Evolutionary conservation across 2,329 filamentous ascomycete species (phyloP).

Genomic region (Diplodia sapinea): DNA sequence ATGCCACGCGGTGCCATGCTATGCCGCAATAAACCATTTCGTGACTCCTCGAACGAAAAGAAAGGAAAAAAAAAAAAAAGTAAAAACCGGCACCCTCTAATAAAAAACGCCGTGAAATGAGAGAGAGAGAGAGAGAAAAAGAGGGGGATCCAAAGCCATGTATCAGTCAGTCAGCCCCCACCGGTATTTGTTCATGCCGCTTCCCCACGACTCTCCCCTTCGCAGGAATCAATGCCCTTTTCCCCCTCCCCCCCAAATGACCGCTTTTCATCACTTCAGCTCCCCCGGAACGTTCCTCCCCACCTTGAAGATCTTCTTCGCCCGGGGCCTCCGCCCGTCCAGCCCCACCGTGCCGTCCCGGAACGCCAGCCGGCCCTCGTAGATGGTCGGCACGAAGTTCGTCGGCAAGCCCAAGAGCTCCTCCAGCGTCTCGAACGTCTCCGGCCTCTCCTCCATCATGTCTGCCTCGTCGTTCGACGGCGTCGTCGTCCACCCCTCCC

Average conservation of each 20-base stretch:
- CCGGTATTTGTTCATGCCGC: not conserved
- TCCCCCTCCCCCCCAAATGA: not conserved
- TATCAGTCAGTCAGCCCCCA: not conserved
- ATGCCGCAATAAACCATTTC: not conserved
- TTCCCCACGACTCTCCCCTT: not conserved
- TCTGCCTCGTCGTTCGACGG: not conserved
- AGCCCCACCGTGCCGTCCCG: slow-evolving; percentile 39
- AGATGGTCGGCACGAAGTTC: slow-evolving; percentile 38
- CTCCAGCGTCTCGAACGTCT: slow-evolving; percentile 27
- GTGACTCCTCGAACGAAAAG: not conserved
- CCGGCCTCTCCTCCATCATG: not conserved
- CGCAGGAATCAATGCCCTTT: not conserved
- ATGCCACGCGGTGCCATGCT: not conserved
- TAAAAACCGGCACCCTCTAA: not conserved
- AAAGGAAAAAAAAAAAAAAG: too few relatives aligned
- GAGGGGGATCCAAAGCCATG: not conserved
- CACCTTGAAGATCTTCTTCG: slow-evolving; percentile 30
- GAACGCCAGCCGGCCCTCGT: slow-evolving; percentile 41
- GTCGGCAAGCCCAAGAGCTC: slow-evolving; percentile 38
- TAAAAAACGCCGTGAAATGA: not conserved
- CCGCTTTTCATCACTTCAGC: slow-evolving; percentile 19
- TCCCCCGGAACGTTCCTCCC: slow-evolving; percentile 31
- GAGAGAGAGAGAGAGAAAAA: too few relatives aligned
- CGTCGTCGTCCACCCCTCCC: not conserved
- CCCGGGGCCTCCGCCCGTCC: slow-evolving; percentile 30